These are phyloP conservation scores for Cunninghamia lanceolata DNA, from an alignment of 75 land plant genomes.

Conservation along the genomic window DNA sequence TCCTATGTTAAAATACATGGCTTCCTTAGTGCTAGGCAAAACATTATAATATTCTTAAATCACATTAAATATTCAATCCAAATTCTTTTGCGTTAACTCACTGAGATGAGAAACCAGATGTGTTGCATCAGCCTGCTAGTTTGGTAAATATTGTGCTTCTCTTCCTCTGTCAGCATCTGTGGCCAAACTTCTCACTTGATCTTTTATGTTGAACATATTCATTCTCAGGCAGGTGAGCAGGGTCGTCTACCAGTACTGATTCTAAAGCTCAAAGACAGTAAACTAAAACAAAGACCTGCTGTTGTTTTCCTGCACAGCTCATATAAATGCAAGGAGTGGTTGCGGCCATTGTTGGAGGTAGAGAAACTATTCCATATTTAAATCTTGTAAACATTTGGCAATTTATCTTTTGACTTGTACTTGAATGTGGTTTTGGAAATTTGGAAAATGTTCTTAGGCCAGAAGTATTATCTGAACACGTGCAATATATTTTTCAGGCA, in stretches of 20 bases:
- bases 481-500: constrained; percentile 44
- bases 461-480: not conserved
- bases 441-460: not conserved
- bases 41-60: not conserved
- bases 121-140: too few relatives aligned
- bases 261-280: constrained; percentile 39
- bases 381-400: not conserved
- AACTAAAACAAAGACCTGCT: constrained; percentile 53
- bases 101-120: too few relatives aligned
- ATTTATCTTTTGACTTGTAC: not conserved
- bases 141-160: not conserved
- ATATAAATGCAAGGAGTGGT: constrained; percentile 73
- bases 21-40: not conserved
- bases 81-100: too few relatives aligned
- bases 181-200: not conserved
- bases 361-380: not conserved
- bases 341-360: constrained; percentile 86
- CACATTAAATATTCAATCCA: too few relatives aligned
- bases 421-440: constrained; percentile 2
- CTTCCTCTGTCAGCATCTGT: not conserved
- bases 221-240: constrained; percentile 67
- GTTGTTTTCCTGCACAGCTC: constrained; percentile 84
- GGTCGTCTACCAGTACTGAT: constrained; percentile 79
- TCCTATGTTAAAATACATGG: not conserved
- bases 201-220: not conserved